Evolutionary conservation across 2,329 filamentous ascomycete species (phyloP), one percentile per base, ranked within the genome.

Genomic region (Trichoderma gracile): DNA sequence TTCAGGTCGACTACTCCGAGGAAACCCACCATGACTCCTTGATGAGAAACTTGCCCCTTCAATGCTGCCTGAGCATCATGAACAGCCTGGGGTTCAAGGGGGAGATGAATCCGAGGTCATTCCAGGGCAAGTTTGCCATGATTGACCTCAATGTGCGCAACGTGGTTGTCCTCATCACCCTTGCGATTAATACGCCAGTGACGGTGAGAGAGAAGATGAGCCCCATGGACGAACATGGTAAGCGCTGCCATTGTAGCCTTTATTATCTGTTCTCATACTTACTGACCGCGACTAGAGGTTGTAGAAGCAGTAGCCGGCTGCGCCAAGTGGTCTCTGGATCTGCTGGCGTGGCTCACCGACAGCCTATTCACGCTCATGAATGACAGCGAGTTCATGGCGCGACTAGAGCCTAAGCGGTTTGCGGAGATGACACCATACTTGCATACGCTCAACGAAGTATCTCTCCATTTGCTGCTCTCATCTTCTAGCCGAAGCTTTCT

Each of bases 1-100:
- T 91, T 33, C 86, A 88, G 56, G 86, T 93, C 54, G 94, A 98
- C 77, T 96, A 93, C 72, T 90, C 92, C 0, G 85, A 91, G 55
- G 91, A 96, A 66, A 80, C 86, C 1, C 84, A 86, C 50, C 86
- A 90, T 69, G 88, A 94, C 73, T 82, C 88, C 65, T 79, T 96
- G 40, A 84, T 95, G 68, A 82, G 88, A 66, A 93, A 95, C 71
- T 80, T 82, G 3, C 82, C 87, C 42, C 83, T 97, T 52, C 89
- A 92, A 66, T 83, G 91, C 63, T 91, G 88, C 64, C 80, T 97
- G 14, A 91, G 91, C 71, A 86, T 95, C 30, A 87, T 96, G 72
- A 89, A 91, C 64, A 88, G 91, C 59, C 79, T 97, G 10, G 91
- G 90, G 3, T 93, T 90, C 73, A 83, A 82, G 49, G 88, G 88